Evolutionary conservation across 495 filamentous ascomycete genomes (phyloP).

Genomic region (Podospora tetraspora): DNA sequence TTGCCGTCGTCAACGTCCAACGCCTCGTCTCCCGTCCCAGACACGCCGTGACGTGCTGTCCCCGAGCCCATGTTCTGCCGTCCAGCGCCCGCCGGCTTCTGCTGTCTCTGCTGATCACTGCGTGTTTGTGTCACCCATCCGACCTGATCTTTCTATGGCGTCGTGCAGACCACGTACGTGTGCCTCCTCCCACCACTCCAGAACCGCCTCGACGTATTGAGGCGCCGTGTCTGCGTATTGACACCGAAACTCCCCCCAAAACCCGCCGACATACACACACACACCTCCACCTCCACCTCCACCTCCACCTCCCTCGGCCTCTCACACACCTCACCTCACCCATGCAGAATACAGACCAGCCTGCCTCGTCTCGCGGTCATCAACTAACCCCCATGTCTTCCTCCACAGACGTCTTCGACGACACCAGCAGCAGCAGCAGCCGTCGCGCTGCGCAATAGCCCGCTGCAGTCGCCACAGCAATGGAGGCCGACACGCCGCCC

Average conservation of each 20-base stretch:
- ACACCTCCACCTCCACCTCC: too few relatives aligned
- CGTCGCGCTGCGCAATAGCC: constrained; percentile 20
- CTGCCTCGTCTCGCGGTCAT: constrained; percentile 2
- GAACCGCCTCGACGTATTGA: constrained; percentile 1
- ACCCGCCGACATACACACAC: neutral
- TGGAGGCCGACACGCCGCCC: constrained; percentile 24
- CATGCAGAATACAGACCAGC: neutral
- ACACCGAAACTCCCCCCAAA: neutral
- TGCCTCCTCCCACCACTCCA: constrained; percentile 6
- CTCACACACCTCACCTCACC: constrained; percentile 1
- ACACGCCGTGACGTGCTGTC: constrained; percentile 4
- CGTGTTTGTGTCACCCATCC: constrained; percentile 22
- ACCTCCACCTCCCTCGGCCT: neutral
- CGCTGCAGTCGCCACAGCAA: constrained; percentile 17
- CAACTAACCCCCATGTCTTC: constrained; percentile 27
- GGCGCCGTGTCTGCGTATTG: constrained; percentile 1
- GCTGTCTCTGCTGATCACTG: constrained; percentile 10
- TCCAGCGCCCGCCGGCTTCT: neutral
- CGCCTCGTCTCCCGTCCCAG: neutral
- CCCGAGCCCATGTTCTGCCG: constrained; percentile 2
- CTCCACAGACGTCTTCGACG: constrained; percentile 17
- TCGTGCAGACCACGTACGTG: constrained; percentile 21
- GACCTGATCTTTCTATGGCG: constrained; percentile 19
- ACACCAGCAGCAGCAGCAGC: constrained; percentile 23
- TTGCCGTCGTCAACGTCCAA: neutral